A percentile compares a stretch with the other conserved stretches of the same genome.
phyloP scores from a whole-genome alignment of 352 stramenopile genomes.

The Phytophthora pluvialis region DNA sequence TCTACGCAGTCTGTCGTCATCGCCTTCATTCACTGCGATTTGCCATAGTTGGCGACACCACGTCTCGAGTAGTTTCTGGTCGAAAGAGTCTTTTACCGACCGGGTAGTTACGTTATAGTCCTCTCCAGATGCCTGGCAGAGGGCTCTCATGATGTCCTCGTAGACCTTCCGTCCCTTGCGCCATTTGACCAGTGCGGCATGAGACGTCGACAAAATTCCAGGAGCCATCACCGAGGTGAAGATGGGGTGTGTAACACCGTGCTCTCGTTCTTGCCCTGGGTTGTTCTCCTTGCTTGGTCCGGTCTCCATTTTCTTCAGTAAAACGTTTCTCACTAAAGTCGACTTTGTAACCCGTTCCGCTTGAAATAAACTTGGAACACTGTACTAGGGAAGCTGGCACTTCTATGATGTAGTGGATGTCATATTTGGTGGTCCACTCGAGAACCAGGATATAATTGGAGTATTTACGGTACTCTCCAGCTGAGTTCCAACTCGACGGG shows the following conservation, averaged over 20 bases:
- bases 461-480: too few species aligned
- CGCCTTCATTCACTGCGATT: constrained; percentile 3
- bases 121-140: constrained; percentile 1
- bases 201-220: constrained; percentile 9
- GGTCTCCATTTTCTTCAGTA: constrained; percentile 12
- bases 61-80: constrained; percentile 10
- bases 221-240: constrained; percentile 5
- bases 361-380: background rate
- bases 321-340: constrained; percentile 19
- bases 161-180: constrained; percentile 3
- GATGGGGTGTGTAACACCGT: constrained; percentile 1
- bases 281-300: background rate
- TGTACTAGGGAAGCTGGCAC: constrained; percentile 13
- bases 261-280: background rate
- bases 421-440: too few species aligned
- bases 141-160: constrained; percentile 11
- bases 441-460: too few species aligned
- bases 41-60: constrained; percentile 2
- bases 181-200: constrained; percentile 12
- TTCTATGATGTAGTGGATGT: too few species aligned
- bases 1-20: background rate
- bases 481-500: too few species aligned
- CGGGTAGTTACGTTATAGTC: background rate
- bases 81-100: constrained; percentile 8
- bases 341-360: constrained; percentile 21